Percentiles rank a stretch among this genome's conserved stretches.
phyloP scores from a whole-genome alignment of 23 red algal genomes.

The Gracilaria caudata region DNA sequence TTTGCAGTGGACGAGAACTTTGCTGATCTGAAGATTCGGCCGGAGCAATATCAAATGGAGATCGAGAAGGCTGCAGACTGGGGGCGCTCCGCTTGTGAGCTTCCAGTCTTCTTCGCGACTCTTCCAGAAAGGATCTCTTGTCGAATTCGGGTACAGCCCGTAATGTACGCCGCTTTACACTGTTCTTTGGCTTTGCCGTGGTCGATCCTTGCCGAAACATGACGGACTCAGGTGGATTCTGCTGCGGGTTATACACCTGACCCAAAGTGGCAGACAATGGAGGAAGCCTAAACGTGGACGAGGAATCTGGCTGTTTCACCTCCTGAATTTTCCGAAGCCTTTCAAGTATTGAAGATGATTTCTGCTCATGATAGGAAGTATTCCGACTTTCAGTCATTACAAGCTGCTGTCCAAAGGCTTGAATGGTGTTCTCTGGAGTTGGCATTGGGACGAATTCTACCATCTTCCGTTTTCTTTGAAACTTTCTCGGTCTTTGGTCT shows the following conservation, averaged over 20 bases:
- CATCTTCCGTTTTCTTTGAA: neutral
- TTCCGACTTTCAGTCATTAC: neutral
- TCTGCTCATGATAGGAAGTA: neutral
- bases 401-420: slow-evolving; percentile 1
- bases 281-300: slow-evolving; percentile 5
- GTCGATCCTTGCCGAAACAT: slow-evolving; percentile 15
- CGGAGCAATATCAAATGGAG: slow-evolving; percentile 3
- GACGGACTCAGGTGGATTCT: neutral
- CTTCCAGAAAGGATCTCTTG: slow-evolving; percentile 3
- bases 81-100: slow-evolving; percentile 15
- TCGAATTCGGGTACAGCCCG: neutral
- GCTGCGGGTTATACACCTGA: neutral
- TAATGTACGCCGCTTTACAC: neutral
- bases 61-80: neutral
- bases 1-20: neutral
- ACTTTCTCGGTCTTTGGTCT: slow-evolving; percentile 5
- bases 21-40: neutral
- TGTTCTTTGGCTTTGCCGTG: neutral
- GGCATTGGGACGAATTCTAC: slow-evolving; percentile 25
- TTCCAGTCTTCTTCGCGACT: slow-evolving; percentile 21
- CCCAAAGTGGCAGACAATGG: neutral
- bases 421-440: slow-evolving; percentile 5
- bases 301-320: neutral
- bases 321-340: slow-evolving; percentile 1
- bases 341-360: neutral